Base-by-base conservation (phyloP, 345 rosid species). In the Heritiera fomes region DNA sequence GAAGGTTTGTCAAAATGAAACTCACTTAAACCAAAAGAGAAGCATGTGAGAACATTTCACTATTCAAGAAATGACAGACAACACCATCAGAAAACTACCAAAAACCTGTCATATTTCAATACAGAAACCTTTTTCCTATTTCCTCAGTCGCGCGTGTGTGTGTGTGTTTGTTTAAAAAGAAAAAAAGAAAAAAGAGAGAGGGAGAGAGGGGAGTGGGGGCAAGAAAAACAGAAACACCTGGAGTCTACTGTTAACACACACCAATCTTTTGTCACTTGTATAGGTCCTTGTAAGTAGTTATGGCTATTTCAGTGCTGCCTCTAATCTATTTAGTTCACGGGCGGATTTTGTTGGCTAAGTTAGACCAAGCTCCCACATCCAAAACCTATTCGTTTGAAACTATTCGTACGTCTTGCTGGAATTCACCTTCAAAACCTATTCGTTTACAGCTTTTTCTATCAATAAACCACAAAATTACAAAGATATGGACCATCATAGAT, bases 381-480 rank as follows among this genome's bases (percentile, higher is more conserved):
- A 69, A 14, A 47, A 68, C 53, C 7, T 13, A 14, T 34, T 71
- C 59, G 23, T 70, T 47, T 49, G 58, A 71, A 71, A 71, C 49
- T 11, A 71, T 28, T 71, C 12, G 7, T 8, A 28, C 40, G 18
- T 53, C 28, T 53, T 9, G 15, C 75, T 52, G n/a, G 67, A 63
- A 34, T 5, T 72, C 62, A 72, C 46, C 46, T 34, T 38, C 47
- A 53, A 53, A 53, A 72, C 8, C 18, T 55, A 34, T 32, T 32
- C 47, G 38, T 32, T 71, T 17, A 34, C 18, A 55, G 5, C 61
- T 38, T 73, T 73, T 6, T 6, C 64, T 6, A 40, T 34, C 30
- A 55, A 55, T 34, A 53, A 38, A 38, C 76, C 75, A 71, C 28
- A 71, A 71, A n/a, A 30, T 30, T 50, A 32, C 60, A 71, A 46